Conservation (phyloP, 129 eudicot genomes). For the Saposhnikovia divaricata region DNA sequence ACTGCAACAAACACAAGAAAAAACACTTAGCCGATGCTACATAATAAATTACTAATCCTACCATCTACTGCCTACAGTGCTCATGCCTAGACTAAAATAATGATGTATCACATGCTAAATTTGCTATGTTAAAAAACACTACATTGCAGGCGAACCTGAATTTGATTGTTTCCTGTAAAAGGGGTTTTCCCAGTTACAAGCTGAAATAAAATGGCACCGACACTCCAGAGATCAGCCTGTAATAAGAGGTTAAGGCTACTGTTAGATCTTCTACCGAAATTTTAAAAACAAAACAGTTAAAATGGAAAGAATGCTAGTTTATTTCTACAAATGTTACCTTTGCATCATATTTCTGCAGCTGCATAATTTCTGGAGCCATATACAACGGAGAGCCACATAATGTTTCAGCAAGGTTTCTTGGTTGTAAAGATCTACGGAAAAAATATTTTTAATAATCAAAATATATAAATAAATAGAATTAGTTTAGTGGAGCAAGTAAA, state of each 20-base stretch:
- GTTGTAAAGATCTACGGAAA: slow-evolving; percentile 73
- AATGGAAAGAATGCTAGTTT: not conserved
- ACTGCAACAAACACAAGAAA: slow-evolving; percentile 37
- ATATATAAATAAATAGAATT: not conserved
- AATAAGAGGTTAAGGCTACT: slow-evolving; percentile 28
- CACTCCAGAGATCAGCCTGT: slow-evolving; percentile 99
- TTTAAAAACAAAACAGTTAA: not conserved
- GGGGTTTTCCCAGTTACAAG: slow-evolving; percentile 98
- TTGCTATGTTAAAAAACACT: not conserved
- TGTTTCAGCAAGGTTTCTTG: slow-evolving; percentile 91
- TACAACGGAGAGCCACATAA: slow-evolving; percentile 90
- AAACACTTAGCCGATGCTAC: not conserved
- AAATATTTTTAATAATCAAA: slow-evolving; percentile 1
- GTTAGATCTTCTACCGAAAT: not conserved
- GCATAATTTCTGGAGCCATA: slow-evolving; percentile 94
- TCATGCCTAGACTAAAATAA: slow-evolving; percentile 5
- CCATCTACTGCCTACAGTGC: not conserved
- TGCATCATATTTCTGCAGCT: slow-evolving; percentile 91
- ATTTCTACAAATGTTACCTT: slow-evolving; percentile 45
- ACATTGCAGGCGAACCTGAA: slow-evolving; percentile 44
- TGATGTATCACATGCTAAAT: not conserved
- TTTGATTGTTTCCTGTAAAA: slow-evolving; percentile 74
- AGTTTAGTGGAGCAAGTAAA: not conserved
- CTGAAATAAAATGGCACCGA: slow-evolving; percentile 86
- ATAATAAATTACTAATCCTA: not conserved